Percentiles rank a stretch among this genome's conserved stretches.
These are phyloP conservation scores for Raffaelea arxii DNA, from an alignment of 2,329 filamentous ascomycete species.

Conservation along the genomic window DNA sequence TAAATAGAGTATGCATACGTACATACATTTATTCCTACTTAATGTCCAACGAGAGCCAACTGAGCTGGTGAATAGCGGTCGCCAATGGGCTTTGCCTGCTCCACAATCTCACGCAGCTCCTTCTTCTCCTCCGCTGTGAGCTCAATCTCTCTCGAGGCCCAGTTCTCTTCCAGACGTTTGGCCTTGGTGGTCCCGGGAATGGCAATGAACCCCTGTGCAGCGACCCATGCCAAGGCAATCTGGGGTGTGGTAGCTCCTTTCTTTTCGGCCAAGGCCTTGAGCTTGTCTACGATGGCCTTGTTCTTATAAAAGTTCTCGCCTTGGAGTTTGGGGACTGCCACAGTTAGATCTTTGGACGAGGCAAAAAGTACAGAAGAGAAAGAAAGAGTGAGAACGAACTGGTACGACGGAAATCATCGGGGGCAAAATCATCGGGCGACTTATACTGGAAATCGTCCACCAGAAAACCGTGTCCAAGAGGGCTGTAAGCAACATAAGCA, in stretches of 20 bases:
- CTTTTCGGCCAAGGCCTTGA: not conserved
- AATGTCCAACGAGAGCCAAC: not conserved
- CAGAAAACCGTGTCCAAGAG: constrained; percentile 49
- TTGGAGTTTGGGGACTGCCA: constrained; percentile 4
- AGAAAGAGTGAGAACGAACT: not conserved
- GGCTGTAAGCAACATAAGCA: constrained; percentile 47
- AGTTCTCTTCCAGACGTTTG: constrained; percentile 15
- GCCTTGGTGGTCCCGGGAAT: constrained; percentile 10
- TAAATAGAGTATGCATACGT: no score
- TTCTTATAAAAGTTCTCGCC: constrained; percentile 9
- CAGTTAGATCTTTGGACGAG: no score
- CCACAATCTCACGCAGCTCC: constrained; percentile 17
- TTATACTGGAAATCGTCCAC: constrained; percentile 14
- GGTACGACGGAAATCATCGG: constrained; percentile 8
- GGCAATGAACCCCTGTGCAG: constrained; percentile 7
- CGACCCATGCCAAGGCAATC: constrained; percentile 5
- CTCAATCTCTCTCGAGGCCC: constrained; percentile 15
- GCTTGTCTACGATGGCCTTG: constrained; percentile 7
- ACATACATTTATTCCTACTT: no score
- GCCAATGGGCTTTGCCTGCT: constrained; percentile 9
- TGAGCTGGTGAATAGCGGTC: not conserved
- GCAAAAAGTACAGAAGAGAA: not conserved
- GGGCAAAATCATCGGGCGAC: constrained; percentile 18
- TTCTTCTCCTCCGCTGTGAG: constrained; percentile 17
- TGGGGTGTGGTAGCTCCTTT: constrained; percentile 1